Evolutionary conservation across 139 green algal species (phyloP), one percentile per base, ranked within the genome.

Genomic region (Chlamydomonas sphaeroides): DNA sequence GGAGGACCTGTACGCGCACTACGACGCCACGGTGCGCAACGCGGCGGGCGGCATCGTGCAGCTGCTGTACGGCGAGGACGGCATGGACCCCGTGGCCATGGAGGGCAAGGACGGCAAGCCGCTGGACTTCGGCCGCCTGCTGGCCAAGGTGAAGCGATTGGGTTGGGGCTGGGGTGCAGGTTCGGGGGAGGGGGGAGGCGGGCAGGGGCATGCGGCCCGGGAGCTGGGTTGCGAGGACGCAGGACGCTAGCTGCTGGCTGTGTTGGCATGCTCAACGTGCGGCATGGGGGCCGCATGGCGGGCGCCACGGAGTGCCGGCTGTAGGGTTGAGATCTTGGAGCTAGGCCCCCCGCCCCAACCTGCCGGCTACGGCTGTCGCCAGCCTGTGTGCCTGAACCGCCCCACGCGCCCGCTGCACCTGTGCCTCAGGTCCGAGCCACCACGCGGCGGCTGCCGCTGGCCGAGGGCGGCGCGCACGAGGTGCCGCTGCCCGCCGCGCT

Each of bases 21-120:
- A 99, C 84, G 97, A 99, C 81, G 82, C 79, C 80, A 99, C 95
- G 20, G 96, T 99, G 79, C 92, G 97, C 53, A 98, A 98, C 78
- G 90, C 93, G 6, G 94, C 91, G 21, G 90, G 90, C 32, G 93
- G 86, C 65, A 97, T 99, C 57, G 94, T 99, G 70, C 96, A 98
- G 94, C 91, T 99, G 26, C 48, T 61, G 49, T 99, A 99, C 71
- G 97, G 97, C 5, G 97, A 99, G 74, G 97, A 99, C 78, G 93
- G 94, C 42, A 88, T 99, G 90, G 97, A 99, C 85, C 95, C 97
- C 0, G 92, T 97, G 51, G 69, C 75, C 38, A 98, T 99, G 95
- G 97, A 99, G 86, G 95, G 93, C 48, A 90, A 89, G 57, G 78
- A 94, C 21, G 92, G 91, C 65, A 80, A 88, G 72, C 93, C 95